Base-by-base conservation (phyloP, 768 basidiomycete genomes). In the Leccinum pellstonianum region DNA sequence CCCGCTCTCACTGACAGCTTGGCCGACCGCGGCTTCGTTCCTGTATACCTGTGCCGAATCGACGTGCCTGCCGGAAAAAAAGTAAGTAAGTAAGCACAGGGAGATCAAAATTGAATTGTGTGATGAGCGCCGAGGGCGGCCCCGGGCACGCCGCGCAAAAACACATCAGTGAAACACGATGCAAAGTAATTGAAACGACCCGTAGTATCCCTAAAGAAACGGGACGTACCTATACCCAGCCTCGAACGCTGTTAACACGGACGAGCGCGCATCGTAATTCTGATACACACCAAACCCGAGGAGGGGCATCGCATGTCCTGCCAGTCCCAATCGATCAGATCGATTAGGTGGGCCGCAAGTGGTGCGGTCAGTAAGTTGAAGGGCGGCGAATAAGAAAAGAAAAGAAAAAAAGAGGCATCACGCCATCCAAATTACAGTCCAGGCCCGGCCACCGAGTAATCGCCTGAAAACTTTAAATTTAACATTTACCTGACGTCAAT, bases 231-330 rank as follows among this genome's bases (percentile, higher is more conserved):
- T 77, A 69, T 90, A 91, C n/a, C 90, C 90, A 21, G 77, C 80
- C 60, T 78, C 77, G 65, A 91, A 74, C 2, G 90, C 89, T 53
- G 85, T 83, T 11, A 86, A 64, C 46, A 84, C 83, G 19, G 86
- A 83, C 0, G 80, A 66, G 31, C 73, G 77, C 53, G 86, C 76
- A 52, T 81, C 77, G 64, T 83, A 80, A 73, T 90, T 90, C 67
- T 83, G 80, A 66, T 85, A 91, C 19, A 90, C 87, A 43, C 84
- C 89, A 57, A 90, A 85, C 12, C 90, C 89, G 3, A 91, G 76
- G 6, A 79, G 70, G 23, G 90, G 89, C 75, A 91, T 85, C 23
- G 72, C 58, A 69, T 83, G 71, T 15, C 87, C 88, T 80, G 59
- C 8, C 56, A 31, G 21, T 47, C 49, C 27, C 49, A 35, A 31